A percentile compares a stretch with the other conserved stretches of the same genome.
Evolutionary conservation across 257 asterid genomes (phyloP).

Genomic region (Solanum bukasovii): DNA sequence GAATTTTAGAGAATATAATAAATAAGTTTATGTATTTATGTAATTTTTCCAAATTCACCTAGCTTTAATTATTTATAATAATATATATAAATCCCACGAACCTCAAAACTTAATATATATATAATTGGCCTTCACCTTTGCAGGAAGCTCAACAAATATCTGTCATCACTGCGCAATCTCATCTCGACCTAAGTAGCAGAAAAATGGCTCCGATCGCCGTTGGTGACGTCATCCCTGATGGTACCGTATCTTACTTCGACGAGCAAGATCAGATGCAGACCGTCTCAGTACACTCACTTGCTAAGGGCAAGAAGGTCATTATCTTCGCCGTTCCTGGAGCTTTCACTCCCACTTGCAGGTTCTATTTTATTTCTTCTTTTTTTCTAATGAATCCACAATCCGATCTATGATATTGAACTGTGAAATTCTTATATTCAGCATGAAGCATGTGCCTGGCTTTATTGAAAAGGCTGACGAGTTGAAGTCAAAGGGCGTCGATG

Average conservation of each 20-base stretch:
- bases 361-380: neutral
- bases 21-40: too few relatives aligned
- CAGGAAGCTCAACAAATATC: neutral
- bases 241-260: slow-evolving; percentile 59
- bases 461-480: slow-evolving; percentile 72
- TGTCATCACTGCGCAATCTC: neutral
- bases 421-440: slow-evolving; percentile 21
- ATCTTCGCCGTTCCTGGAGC: slow-evolving; percentile 91
- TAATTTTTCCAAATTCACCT: too few relatives aligned
- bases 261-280: slow-evolving; percentile 63
- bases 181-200: neutral
- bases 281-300: slow-evolving; percentile 60
- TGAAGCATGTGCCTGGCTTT: slow-evolving; percentile 92
- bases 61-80: too few relatives aligned
- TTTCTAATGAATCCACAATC: neutral
- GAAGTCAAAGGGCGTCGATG: slow-evolving; percentile 71
- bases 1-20: too few relatives aligned
- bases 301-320: slow-evolving; percentile 66
- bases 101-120: too few relatives aligned
- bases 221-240: slow-evolving; percentile 64
- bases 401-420: neutral
- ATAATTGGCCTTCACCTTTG: neutral
- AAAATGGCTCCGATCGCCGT: slow-evolving; percentile 68
- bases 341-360: slow-evolving; percentile 96
- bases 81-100: too few relatives aligned